Evolutionary conservation across 345 rosid species (phyloP), one percentile per base, ranked within the genome.

Genomic region (Rubroshorea leprosula): DNA sequence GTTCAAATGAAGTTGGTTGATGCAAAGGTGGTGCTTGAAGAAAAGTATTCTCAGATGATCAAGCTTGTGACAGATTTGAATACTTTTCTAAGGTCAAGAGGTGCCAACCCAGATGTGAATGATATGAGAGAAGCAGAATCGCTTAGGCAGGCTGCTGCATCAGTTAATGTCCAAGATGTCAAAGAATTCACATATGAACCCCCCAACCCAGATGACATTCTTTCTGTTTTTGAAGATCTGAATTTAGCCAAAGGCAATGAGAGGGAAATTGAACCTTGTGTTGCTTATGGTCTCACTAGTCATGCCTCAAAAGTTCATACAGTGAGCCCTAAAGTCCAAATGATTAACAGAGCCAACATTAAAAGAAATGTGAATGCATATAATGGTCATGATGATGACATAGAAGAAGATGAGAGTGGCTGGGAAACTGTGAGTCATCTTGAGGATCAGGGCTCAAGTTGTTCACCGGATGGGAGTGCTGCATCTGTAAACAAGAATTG

Each of bases 401-500:
- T 82, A 0, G 89, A 88, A 68, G 96, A 89, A 57, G 96, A 87
- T 54, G 97, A 93, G 64, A 93, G 99, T 48, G 96, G 84, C 27
- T 93, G 99, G 99, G 99, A 93, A 81, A 87, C 99, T 10, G 94
- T 80, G 69, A 93, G 94, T 73, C 86, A 83, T 71, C 73, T 73
- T 5, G 96, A 89, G 60, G 97, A 87, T 60, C 92, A 82, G 61
- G 91, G 78, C 23, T 93, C 94, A 26, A 82, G 84, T 58, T 87
- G 51, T 75, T 85, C 96, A 4, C 89, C 73, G 0, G 87, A 86
- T 22, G 89, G 74, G 43, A 83, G 96, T 67, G 62, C 53, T 21
- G 76, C 69, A 57, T 80, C 89, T 21, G 69, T 67, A 22, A 82
- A 67, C 74, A 78, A 78, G 68, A 76, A 61, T 51, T 60, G 25